A percentile compares a stretch with the other conserved stretches of the same genome.
Conservation (phyloP, 164 flowering plant genomes). For the Chimonanthus salicifolius region DNA sequence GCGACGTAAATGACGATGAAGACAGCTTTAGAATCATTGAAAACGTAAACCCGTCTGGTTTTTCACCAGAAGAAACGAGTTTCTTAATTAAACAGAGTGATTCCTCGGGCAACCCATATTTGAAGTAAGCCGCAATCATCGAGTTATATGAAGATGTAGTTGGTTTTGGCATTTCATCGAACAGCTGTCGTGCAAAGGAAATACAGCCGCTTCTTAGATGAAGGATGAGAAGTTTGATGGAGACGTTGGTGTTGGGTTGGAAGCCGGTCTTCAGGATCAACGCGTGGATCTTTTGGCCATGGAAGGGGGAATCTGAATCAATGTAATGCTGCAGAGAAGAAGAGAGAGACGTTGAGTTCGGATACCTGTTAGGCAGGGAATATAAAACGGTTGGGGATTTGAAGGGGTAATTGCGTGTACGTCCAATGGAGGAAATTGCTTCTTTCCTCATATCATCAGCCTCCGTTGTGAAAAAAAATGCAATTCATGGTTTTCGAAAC, state of each 20-base stretch:
- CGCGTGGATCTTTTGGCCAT: slow-evolving; percentile 70
- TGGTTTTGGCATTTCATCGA: slow-evolving; percentile 60
- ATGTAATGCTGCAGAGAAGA: slow-evolving; percentile 61
- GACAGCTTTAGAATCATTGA: slow-evolving; percentile 79
- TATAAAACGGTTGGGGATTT: neutral
- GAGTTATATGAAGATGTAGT: slow-evolving; percentile 76
- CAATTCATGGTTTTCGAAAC: neutral
- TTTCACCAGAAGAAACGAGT: slow-evolving; percentile 33
- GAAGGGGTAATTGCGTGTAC: neutral
- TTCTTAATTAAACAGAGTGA: slow-evolving; percentile 37
- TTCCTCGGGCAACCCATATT: slow-evolving; percentile 36
- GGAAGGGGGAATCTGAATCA: slow-evolving; percentile 48
- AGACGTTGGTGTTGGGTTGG: slow-evolving; percentile 46
- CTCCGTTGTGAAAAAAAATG: neutral
- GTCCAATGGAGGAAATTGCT: neutral
- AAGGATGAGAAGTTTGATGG: slow-evolving; percentile 70
- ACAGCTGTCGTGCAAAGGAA: slow-evolving; percentile 51
- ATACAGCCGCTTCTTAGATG: slow-evolving; percentile 44
- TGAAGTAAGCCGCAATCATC: slow-evolving; percentile 63
- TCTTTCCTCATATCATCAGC: neutral
- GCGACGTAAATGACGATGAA: slow-evolving; percentile 10
- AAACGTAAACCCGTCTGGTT: slow-evolving; percentile 71
- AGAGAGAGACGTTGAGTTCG: slow-evolving; percentile 28
- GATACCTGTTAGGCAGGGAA: slow-evolving; percentile 7
- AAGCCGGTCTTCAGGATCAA: slow-evolving; percentile 65